A percentile compares a stretch with the other conserved stretches of the same genome.
These are phyloP conservation scores for Haematococcus lacustris DNA, from an alignment of 139 green algal genomes.

Conservation along the genomic window DNA sequence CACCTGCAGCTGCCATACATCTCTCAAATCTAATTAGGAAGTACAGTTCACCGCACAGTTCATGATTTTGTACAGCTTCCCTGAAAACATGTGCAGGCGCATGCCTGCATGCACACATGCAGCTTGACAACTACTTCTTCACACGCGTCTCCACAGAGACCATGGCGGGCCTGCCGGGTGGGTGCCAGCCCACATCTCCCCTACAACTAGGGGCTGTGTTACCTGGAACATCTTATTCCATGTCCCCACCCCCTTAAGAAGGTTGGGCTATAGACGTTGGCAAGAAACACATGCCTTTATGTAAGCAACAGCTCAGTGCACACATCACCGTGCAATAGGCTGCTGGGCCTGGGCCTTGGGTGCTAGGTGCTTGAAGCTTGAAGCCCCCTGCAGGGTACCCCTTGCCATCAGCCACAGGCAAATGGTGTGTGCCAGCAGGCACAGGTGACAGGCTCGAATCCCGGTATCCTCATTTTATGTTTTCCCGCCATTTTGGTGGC, in stretches of 20 bases:
- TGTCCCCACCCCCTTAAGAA: too few relatives aligned
- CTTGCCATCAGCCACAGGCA: not conserved
- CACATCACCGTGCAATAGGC: not conserved
- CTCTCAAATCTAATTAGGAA: not conserved
- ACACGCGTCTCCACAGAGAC: constrained; percentile 68
- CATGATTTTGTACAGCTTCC: too few relatives aligned
- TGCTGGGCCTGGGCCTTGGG: too few relatives aligned
- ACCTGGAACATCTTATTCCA: constrained; percentile 41
- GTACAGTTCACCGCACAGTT: constrained; percentile 44
- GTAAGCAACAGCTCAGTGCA: too few relatives aligned
- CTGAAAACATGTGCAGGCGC: too few relatives aligned
- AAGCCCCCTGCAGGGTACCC: too few relatives aligned
- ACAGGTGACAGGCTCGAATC: not conserved
- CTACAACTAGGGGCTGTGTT: too few relatives aligned
- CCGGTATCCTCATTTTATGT: not conserved
- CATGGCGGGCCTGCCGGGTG: constrained; percentile 74
- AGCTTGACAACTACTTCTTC: constrained; percentile 49
- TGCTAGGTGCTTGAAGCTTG: not conserved
- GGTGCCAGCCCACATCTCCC: too few relatives aligned
- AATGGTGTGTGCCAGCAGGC: not conserved
- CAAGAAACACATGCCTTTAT: too few relatives aligned
- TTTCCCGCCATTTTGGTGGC: not conserved
- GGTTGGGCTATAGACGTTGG: not conserved
- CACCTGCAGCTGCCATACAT: not conserved
- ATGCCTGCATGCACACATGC: not conserved